Evolutionary conservation across 306 rosid genomes (phyloP).

Genomic region (Cucurbita moschata): DNA sequence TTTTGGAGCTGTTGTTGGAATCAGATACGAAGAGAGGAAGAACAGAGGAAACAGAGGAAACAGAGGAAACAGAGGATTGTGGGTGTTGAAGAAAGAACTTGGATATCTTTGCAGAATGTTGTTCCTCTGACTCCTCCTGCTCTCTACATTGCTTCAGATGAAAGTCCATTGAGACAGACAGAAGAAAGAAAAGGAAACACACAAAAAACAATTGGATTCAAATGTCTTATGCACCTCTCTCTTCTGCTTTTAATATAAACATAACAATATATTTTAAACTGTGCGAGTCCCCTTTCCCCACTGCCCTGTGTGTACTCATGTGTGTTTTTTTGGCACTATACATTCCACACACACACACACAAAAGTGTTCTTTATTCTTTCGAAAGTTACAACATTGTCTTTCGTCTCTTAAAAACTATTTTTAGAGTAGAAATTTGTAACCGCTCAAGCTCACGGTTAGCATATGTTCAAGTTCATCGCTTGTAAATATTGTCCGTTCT

Average conservation of each 20-base stretch:
- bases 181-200: not conserved
- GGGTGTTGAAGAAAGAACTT: constrained; percentile 40
- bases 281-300: not conserved
- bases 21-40: constrained; percentile 67
- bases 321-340: constrained; percentile 2
- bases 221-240: not conserved
- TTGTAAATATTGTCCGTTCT: no score
- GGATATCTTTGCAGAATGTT: constrained; percentile 71
- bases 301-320: constrained; percentile 9
- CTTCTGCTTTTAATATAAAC: not conserved
- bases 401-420: no score
- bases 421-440: no score
- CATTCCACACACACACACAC: not conserved
- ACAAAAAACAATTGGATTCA: not conserved
- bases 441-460: no score
- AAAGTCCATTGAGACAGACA: constrained; percentile 70
- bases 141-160: constrained; percentile 74
- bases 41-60: constrained; percentile 14
- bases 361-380: no score
- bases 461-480: no score
- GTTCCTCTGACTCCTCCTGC: constrained; percentile 76
- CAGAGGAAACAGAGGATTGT: constrained; percentile 8
- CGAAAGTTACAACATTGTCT: no score
- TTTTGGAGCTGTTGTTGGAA: constrained; percentile 27
- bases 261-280: no score